Conservation (phyloP, 2,329 filamentous ascomycete species). For the Penicillium capsulatum region DNA sequence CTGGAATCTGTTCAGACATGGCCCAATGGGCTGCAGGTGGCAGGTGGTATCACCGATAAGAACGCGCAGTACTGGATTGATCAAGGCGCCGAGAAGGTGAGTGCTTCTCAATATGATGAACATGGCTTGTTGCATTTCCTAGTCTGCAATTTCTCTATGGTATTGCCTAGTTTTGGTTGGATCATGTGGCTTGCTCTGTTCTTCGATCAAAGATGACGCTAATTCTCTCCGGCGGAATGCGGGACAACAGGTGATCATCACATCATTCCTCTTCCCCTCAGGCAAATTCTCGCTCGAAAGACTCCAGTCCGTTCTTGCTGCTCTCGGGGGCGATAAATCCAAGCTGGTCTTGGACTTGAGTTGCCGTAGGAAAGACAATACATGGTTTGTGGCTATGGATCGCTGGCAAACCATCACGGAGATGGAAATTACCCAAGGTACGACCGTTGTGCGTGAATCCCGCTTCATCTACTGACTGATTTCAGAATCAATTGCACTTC, state of each 20-base stretch:
- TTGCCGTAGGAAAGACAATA: conserved; percentile 70
- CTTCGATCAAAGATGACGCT: conserved; percentile 17
- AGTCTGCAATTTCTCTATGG: too few species aligned
- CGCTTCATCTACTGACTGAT: conserved; percentile 9
- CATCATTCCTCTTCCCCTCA: conserved; percentile 85
- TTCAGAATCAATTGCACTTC: conserved; percentile 68
- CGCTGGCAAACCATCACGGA: conserved; percentile 98
- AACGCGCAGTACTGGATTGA: conserved; percentile 87
- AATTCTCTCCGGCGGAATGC: conserved; percentile 15
- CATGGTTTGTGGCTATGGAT: conserved; percentile 97
- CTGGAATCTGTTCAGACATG: conserved; percentile 72
- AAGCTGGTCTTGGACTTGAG: conserved; percentile 94
- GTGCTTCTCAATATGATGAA: conserved; percentile 22
- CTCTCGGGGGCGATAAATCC: conserved; percentile 67
- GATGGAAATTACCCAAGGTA: conserved; percentile 87
- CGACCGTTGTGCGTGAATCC: conserved; percentile 9
- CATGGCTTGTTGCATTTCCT: not conserved
- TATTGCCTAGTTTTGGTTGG: too few species aligned
- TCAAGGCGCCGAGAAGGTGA: conserved; percentile 81
- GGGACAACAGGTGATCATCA: conserved; percentile 79
- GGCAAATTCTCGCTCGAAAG: conserved; percentile 74
- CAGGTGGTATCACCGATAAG: conserved; percentile 82
- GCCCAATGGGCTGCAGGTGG: conserved; percentile 78
- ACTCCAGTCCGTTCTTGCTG: conserved; percentile 67
- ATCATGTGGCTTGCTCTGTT: too few species aligned